Evolutionary conservation across 2,329 filamentous ascomycete species (phyloP).

Genomic region (Apiospora arundinis): DNA sequence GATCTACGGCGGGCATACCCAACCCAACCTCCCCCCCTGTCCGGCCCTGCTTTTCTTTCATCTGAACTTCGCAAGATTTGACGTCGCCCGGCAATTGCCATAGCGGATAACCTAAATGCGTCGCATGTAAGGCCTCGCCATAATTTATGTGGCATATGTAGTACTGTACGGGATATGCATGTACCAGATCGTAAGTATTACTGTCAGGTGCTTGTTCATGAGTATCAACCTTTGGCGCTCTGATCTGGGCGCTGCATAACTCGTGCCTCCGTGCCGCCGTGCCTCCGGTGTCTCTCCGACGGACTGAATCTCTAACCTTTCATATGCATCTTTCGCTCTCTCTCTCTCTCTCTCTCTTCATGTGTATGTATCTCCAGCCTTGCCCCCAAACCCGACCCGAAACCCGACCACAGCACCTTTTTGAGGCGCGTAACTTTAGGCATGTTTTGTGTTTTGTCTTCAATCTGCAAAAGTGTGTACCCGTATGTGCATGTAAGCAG

Average conservation of each 20-base stretch:
- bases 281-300: not conserved
- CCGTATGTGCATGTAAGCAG: not conserved
- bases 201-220: not conserved
- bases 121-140: too few species aligned
- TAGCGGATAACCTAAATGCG: not conserved
- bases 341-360: too few species aligned
- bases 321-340: not conserved
- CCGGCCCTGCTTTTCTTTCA: constrained; percentile 7
- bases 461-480: not conserved
- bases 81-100: constrained; percentile 11
- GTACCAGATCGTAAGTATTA: not conserved
- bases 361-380: not conserved
- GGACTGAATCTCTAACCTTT: not conserved
- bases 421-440: constrained; percentile 8
- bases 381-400: not conserved
- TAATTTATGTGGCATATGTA: not conserved
- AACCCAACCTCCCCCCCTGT: not conserved
- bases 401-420: not conserved
- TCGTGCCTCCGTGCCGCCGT: not conserved
- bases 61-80: constrained; percentile 6
- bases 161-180: not conserved
- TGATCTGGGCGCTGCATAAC: not conserved
- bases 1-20: not conserved
- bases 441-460: constrained; percentile 6
- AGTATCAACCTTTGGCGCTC: constrained; percentile 7